phyloP scores from a whole-genome alignment of 1,284 basidiomycete species.

The Ganoderma multipileum region DNA sequence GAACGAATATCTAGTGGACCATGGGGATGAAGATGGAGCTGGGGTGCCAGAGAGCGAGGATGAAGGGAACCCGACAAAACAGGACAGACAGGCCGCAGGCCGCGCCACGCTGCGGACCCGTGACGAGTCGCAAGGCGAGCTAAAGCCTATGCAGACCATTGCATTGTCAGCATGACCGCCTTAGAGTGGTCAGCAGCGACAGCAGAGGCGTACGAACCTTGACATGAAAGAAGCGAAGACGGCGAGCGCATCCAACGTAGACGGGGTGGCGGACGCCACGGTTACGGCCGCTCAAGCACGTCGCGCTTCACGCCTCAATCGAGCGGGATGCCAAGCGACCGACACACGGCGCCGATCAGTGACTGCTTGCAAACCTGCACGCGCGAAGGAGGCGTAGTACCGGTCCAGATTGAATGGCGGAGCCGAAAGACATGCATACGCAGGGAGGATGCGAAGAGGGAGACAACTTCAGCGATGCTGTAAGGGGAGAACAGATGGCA shows the following conservation, averaged over 20 bases:
- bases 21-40: neutral
- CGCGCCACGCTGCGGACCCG: neutral
- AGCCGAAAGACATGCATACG: neutral
- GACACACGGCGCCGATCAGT: conserved; percentile 20
- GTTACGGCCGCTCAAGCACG: neutral
- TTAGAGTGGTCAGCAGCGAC: neutral
- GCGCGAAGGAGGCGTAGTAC: neutral
- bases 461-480: conserved; percentile 9
- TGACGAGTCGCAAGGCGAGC: neutral
- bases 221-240: neutral
- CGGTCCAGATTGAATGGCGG: too few species aligned
- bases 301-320: conserved; percentile 17
- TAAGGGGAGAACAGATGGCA: neutral
- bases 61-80: neutral
- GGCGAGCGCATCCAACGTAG: neutral
- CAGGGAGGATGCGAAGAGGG: neutral
- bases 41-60: neutral
- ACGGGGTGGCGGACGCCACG: neutral
- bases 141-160: neutral
- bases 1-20: neutral
- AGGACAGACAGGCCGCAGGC: neutral
- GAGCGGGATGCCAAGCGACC: conserved; percentile 16
- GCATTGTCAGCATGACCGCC: neutral
- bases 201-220: neutral
- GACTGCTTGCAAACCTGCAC: conserved; percentile 28